These are phyloP conservation scores for Botrytis squamosa DNA, from an alignment of 2,329 filamentous ascomycete species.

Conservation along the genomic window DNA sequence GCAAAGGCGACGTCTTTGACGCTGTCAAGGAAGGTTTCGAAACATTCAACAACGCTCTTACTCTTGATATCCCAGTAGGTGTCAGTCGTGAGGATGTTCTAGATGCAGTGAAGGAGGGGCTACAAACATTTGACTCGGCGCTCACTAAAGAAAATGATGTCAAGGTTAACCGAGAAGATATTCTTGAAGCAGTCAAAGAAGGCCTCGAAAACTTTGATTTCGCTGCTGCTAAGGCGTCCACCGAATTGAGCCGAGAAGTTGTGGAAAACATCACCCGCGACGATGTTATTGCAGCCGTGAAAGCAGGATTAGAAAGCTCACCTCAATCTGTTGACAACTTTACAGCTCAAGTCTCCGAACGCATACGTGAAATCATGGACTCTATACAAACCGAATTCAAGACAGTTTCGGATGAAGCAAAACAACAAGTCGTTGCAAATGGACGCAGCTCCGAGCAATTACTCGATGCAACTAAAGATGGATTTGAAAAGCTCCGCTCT, in stretches of 20 bases:
- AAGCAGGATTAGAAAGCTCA: conserved; percentile 53
- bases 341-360: conserved; percentile 52
- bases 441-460: conserved; percentile 85
- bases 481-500: conserved; percentile 73
- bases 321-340: conserved; percentile 44
- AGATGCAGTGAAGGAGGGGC: conserved; percentile 81
- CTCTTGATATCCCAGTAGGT: conserved; percentile 58
- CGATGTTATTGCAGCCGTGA: conserved; percentile 56
- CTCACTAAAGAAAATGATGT: conserved; percentile 65
- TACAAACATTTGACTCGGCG: conserved; percentile 62
- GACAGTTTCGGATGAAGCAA: conserved; percentile 61
- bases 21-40: conserved; percentile 56
- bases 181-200: conserved; percentile 60
- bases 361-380: conserved; percentile 65
- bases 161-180: conserved; percentile 58
- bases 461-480: conserved; percentile 82
- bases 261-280: conserved; percentile 48
- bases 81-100: conserved; percentile 75
- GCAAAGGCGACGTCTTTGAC: conserved; percentile 54
- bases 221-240: conserved; percentile 48
- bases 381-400: conserved; percentile 59
- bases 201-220: conserved; percentile 63
- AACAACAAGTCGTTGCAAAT: conserved; percentile 76
- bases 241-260: conserved; percentile 54
- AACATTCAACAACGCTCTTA: conserved; percentile 58